Evolutionary conservation across 345 rosid genomes (phyloP), one percentile per base, ranked within the genome.

Genomic region (Brassica incana): DNA sequence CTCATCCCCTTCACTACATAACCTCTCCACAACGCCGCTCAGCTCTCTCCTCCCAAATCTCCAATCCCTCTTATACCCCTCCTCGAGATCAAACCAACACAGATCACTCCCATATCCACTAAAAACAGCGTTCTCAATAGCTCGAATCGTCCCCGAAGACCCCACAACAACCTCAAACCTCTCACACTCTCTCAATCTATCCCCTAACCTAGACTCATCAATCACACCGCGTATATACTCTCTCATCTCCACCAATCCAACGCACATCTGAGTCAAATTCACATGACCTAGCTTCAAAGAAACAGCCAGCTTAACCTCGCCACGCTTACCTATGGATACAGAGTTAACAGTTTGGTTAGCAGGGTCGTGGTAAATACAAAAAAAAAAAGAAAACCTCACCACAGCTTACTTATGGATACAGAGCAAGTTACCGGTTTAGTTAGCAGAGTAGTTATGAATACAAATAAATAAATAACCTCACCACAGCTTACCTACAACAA

Each of bases 261-360:
- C 5, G 25, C 79, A 86, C 81, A 85, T 83, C 45, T 86, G 91
- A 6, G 92, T 84, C 83, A 89, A 62, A 67, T 78, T 83, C 52
- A 89, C 92, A 71, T 91, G 94, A 12, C 97, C 97, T 14, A 91
- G 59, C 73, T 84, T 81, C 86, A 91, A 74, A 2, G 94, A 88
- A 33, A 76, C 75, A 33, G 78, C 89, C 15, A 84, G 77, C 33
- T 81, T 73, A 35, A 90, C 88, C 32, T 78, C 74, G 33, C 97
- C 94, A 67, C 65, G 33, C 65, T 80, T 80, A 36, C 94, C 94
- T 12, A 87, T 29, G 5, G 32, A 29, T 29, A 29, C 32, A 29
- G 32, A 29, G 32, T 29, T 29, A 29, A 0, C 32, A 29, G 32
- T 4, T 29, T 29, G 4, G 32, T 27, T 27, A 27, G 4, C 30